phyloP scores from a whole-genome alignment of 345 rosid genomes.

The Rhodamnia argentea region DNA sequence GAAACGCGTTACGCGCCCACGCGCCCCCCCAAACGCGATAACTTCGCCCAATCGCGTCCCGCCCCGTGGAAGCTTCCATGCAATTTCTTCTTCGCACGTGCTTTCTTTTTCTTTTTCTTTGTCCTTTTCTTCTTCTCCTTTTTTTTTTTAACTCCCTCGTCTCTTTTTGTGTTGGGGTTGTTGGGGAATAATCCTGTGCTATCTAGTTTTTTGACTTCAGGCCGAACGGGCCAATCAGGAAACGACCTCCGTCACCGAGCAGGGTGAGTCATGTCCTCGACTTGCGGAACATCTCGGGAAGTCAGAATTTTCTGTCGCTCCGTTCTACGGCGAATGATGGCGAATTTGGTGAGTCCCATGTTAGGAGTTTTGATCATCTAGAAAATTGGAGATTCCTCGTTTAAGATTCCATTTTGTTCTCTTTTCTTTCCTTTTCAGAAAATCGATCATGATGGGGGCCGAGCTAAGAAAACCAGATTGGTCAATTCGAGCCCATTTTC shows the following conservation, averaged over 20 bases:
- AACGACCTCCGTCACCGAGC: neutral
- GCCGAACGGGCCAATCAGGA: neutral
- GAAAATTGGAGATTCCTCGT: neutral
- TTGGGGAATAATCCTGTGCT: neutral
- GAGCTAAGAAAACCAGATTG: neutral
- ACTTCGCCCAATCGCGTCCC: neutral
- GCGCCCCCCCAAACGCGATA: too few relatives aligned
- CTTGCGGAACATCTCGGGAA: neutral
- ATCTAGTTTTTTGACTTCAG: neutral
- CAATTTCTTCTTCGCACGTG: neutral
- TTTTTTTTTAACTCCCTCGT: fast-evolving
- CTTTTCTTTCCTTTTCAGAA: neutral
- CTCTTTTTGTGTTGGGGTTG: neutral
- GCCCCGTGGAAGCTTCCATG: neutral
- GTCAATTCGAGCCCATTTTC: fast-evolving
- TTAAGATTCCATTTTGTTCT: neutral
- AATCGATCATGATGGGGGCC: neutral
- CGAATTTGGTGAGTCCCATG: neutral
- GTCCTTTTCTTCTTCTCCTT: neutral
- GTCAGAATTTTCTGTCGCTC: too few relatives aligned
- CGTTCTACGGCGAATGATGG: neutral
- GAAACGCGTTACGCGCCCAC: neutral
- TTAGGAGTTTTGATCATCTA: neutral
- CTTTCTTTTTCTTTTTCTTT: neutral
- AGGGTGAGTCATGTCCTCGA: neutral